Percentiles rank a stretch among this genome's conserved stretches.
Conservation (phyloP, 2,329 filamentous ascomycete genomes). For the Exophiala calicioides region DNA sequence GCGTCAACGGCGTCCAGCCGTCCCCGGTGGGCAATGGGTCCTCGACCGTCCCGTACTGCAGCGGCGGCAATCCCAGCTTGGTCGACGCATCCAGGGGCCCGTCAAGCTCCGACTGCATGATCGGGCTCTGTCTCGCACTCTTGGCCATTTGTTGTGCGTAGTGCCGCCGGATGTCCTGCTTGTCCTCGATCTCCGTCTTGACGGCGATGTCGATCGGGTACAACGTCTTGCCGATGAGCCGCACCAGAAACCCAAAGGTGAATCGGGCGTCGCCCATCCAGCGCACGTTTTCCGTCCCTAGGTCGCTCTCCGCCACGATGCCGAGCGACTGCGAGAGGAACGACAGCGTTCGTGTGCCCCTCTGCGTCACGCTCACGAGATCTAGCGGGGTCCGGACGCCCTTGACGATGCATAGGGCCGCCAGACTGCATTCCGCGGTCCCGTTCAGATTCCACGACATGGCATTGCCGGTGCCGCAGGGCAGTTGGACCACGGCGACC, state of each 20-base stretch:
- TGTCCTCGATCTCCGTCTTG: conserved; percentile 77
- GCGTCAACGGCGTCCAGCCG: conserved; percentile 69
- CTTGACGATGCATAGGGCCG: conserved; percentile 83
- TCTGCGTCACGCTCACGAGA: conserved; percentile 83
- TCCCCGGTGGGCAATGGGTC: conserved; percentile 72
- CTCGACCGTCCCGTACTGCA: conserved; percentile 77
- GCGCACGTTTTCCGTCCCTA: conserved; percentile 84
- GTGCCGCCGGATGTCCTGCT: conserved; percentile 70
- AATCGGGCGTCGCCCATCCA: conserved; percentile 92
- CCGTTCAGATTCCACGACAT: conserved; percentile 89
- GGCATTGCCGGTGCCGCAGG: conserved; percentile 91
- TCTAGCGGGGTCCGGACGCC: conserved; percentile 82
- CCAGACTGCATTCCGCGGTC: conserved; percentile 70
- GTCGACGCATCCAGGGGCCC: conserved; percentile 34
- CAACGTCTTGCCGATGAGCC: conserved; percentile 71
- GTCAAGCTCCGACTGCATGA: conserved; percentile 37
- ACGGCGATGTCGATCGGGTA: conserved; percentile 90
- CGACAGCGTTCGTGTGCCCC: conserved; percentile 70
- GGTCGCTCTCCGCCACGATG: conserved; percentile 84
- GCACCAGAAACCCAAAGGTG: conserved; percentile 76
- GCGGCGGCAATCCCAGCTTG: conserved; percentile 62
- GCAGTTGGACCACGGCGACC: conserved; percentile 81
- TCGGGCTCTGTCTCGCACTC: conserved; percentile 42
- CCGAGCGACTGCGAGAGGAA: conserved; percentile 91
- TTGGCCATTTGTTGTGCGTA: conserved; percentile 59